Evolutionary conservation across 495 filamentous ascomycete genomes (phyloP).

Genomic region (Lasiosphaeriaceae sp.): DNA sequence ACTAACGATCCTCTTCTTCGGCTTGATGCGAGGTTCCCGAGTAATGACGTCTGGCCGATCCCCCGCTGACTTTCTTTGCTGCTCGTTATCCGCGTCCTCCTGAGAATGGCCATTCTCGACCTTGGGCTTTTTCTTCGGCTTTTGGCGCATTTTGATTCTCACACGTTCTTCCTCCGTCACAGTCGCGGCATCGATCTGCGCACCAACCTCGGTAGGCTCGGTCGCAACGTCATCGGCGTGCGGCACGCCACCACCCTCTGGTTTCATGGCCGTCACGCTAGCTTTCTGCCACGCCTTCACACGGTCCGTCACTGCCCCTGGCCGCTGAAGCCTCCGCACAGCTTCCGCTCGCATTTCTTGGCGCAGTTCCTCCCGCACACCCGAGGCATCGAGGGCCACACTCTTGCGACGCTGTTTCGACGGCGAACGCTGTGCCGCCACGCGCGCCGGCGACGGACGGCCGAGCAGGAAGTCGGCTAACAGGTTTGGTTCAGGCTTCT

Average conservation of each 20-base stretch:
- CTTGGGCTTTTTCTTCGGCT: slow-evolving; percentile 26
- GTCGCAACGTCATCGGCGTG: slow-evolving; percentile 36
- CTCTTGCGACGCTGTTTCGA: slow-evolving; percentile 40
- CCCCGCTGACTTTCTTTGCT: slow-evolving; percentile 23
- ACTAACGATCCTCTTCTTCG: slow-evolving; percentile 75
- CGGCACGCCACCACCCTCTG: slow-evolving; percentile 27
- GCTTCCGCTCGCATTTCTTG: slow-evolving; percentile 48
- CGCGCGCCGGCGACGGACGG: slow-evolving; percentile 43
- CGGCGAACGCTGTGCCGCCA: slow-evolving; percentile 35
- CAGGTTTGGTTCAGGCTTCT: slow-evolving; percentile 43
- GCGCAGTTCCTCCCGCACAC: slow-evolving; percentile 36
- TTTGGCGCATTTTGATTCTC: slow-evolving; percentile 43
- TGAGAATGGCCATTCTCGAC: slow-evolving; percentile 15
- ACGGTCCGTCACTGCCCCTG: slow-evolving; percentile 57
- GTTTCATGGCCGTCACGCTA: slow-evolving; percentile 52
- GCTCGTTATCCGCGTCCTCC: slow-evolving; percentile 24
- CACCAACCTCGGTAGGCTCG: slow-evolving; percentile 43
- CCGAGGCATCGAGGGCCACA: slow-evolving; percentile 33
- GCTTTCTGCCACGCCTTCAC: slow-evolving; percentile 76
- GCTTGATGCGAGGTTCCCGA: slow-evolving; percentile 29
- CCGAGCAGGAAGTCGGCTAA: slow-evolving; percentile 53
- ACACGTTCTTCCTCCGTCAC: slow-evolving; percentile 48
- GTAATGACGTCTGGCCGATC: slow-evolving; percentile 5
- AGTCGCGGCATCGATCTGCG: slow-evolving; percentile 40
- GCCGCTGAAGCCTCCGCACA: slow-evolving; percentile 44